These are phyloP conservation scores for Alopecurus myosuroides DNA, from an alignment of 176 grass and related monocot genomes.

Conservation along the genomic window DNA sequence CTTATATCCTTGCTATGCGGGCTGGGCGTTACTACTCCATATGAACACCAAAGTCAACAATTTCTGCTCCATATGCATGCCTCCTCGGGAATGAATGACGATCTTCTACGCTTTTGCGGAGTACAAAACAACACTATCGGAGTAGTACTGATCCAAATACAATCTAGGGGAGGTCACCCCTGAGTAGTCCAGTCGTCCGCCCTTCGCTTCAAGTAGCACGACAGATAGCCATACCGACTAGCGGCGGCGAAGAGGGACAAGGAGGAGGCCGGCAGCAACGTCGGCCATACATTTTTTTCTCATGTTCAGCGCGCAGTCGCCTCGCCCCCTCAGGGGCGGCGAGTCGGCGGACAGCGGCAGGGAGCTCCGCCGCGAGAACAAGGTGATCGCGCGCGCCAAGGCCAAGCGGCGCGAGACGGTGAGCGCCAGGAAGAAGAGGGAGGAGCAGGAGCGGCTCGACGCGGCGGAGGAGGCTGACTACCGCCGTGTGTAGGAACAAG, in stretches of 20 bases:
- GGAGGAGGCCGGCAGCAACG: background rate
- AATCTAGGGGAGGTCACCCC: too few species aligned
- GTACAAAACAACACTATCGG: too few species aligned
- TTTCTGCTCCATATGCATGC: too few species aligned
- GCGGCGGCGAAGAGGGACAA: background rate
- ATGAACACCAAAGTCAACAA: too few species aligned
- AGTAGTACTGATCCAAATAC: too few species aligned
- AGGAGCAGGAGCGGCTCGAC: background rate
- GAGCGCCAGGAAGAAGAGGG: background rate
- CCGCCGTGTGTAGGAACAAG: background rate
- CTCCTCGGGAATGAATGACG: too few species aligned
- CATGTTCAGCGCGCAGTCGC: background rate
- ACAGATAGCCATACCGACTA: background rate
- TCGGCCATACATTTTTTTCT: background rate
- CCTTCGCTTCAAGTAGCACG: too few species aligned
- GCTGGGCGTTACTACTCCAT: too few species aligned
- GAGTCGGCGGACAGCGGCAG: background rate
- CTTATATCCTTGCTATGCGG: too few species aligned
- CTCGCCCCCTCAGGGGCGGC: background rate
- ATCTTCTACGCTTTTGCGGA: too few species aligned
- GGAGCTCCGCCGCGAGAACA: background rate
- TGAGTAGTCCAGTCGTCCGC: too few species aligned
- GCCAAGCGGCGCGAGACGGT: background rate
- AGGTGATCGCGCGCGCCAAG: background rate
- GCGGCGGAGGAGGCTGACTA: background rate